A percentile compares a stretch with the other conserved stretches of the same genome.
Conservation (phyloP, 2,329 filamentous ascomycete genomes). For the Colletotrichum sublineola region DNA sequence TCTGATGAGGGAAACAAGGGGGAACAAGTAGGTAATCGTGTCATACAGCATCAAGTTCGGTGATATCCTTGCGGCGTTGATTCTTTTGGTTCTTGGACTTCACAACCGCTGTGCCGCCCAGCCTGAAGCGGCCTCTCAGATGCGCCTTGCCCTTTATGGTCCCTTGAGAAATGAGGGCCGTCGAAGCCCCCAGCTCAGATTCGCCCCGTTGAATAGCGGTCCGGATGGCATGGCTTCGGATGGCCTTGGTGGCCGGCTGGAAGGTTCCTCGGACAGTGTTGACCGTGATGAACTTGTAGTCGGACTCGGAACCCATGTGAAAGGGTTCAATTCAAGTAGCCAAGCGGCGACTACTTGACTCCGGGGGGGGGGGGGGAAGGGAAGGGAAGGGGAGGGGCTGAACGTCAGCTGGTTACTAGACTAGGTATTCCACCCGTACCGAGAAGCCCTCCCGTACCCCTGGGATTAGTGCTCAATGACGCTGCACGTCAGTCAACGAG, state of each 20-base stretch:
- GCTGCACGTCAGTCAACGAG: constrained; percentile 6
- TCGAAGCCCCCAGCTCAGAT: constrained; percentile 21
- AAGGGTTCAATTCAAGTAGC: background rate
- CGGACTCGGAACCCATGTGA: constrained; percentile 25
- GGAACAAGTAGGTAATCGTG: too few species aligned
- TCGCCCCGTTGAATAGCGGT: constrained; percentile 37
- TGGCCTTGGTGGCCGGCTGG: constrained; percentile 32
- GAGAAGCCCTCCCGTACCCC: background rate
- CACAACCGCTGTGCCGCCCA: background rate
- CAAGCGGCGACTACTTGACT: background rate
- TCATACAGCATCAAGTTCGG: background rate
- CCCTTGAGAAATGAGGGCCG: constrained; percentile 18
- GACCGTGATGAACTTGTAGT: constrained; percentile 41
- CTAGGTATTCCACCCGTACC: background rate
- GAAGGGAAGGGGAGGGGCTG: background rate
- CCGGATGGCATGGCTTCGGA: constrained; percentile 41
- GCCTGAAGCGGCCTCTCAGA: constrained; percentile 40
- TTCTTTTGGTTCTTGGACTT: constrained; percentile 5
- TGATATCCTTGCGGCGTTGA: background rate
- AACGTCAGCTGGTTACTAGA: background rate
- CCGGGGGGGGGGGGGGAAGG: too few species aligned
- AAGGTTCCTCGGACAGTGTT: constrained; percentile 16
- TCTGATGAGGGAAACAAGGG: background rate
- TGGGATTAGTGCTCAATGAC: background rate
- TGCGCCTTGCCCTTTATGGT: constrained; percentile 26